Percentiles rank a stretch among this genome's conserved stretches.
phyloP scores from a whole-genome alignment of 805 yeast species.

The Starmerella etchellsii region DNA sequence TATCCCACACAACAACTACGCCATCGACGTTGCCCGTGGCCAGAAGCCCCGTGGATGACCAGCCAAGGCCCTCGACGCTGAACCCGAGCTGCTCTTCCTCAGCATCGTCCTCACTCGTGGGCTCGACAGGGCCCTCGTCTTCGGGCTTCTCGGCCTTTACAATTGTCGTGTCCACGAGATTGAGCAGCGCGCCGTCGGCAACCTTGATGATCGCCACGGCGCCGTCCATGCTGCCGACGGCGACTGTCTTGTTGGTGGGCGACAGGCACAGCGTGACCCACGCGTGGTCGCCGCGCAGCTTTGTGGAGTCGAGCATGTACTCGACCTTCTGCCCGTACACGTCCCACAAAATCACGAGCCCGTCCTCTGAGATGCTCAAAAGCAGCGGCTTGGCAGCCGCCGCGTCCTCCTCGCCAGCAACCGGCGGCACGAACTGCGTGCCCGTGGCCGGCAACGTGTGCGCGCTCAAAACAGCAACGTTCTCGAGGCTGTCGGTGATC shows the following conservation, averaged over 20 bases:
- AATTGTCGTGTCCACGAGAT: slow-evolving; percentile 45
- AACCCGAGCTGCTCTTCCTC: slow-evolving; percentile 38
- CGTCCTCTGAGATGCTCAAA: slow-evolving; percentile 73
- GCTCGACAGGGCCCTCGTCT: slow-evolving; percentile 27
- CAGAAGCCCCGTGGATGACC: slow-evolving; percentile 57
- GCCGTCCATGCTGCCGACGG: slow-evolving; percentile 84
- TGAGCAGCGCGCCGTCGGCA: slow-evolving; percentile 59
- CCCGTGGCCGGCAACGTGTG: slow-evolving; percentile 72
- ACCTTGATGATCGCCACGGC: slow-evolving; percentile 64
- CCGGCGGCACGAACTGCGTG: slow-evolving; percentile 65
- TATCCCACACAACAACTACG: slow-evolving; percentile 66
- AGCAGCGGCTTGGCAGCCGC: slow-evolving; percentile 40
- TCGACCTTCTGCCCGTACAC: slow-evolving; percentile 61
- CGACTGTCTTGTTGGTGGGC: slow-evolving; percentile 42
- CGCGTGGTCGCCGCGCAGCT: slow-evolving; percentile 69
- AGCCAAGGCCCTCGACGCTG: slow-evolving; percentile 67
- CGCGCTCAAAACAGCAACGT: slow-evolving; percentile 30
- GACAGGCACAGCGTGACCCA: slow-evolving; percentile 65
- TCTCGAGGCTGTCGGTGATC: slow-evolving; percentile 35
- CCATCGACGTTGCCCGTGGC: slow-evolving; percentile 90
- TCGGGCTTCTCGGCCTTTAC: background rate
- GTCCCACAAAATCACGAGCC: slow-evolving; percentile 79
- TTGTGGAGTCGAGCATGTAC: slow-evolving; percentile 34
- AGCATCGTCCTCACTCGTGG: slow-evolving; percentile 26
- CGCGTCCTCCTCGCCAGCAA: slow-evolving; percentile 31